Evolutionary conservation across 306 rosid genomes (phyloP).

Genomic region (Potentilla sterilis): DNA sequence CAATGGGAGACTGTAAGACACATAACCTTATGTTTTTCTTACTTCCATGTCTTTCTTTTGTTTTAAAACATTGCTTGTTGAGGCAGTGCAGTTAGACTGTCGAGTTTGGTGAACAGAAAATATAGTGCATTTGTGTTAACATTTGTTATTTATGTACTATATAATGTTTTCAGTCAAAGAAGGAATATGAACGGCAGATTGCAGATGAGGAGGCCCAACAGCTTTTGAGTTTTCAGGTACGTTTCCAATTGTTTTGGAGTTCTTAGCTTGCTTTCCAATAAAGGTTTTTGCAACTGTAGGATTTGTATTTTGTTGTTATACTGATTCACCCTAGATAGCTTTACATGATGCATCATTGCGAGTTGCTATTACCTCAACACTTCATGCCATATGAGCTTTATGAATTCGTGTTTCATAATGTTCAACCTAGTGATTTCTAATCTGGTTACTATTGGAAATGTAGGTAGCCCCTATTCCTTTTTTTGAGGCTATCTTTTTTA

Average conservation of each 20-base stretch:
- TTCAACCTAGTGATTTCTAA: not conserved
- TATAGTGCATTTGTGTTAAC: too few species aligned
- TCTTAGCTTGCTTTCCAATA: too few species aligned
- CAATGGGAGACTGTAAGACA: constrained; percentile 51
- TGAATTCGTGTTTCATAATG: not conserved
- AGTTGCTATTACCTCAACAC: not conserved
- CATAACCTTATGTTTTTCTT: not conserved
- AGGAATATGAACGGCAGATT: constrained; percentile 67
- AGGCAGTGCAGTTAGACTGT: too few species aligned
- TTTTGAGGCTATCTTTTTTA: not conserved
- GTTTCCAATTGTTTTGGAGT: not conserved
- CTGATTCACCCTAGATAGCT: not conserved
- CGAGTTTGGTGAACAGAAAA: too few species aligned
- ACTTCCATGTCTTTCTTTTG: not conserved
- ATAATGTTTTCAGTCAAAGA: constrained; percentile 34
- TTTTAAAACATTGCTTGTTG: not conserved
- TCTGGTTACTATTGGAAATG: not conserved
- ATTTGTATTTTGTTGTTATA: not conserved
- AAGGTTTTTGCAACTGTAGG: not conserved
- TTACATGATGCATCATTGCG: not conserved
- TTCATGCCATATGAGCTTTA: not conserved
- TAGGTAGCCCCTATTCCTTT: not conserved
- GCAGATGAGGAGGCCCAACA: constrained; percentile 76
- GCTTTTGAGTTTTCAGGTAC: constrained; percentile 68
- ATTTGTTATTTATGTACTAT: too few species aligned